Evolutionary conservation across 108 stramenopile genomes (phyloP), one percentile per base, ranked within the genome.

Genomic region (Mediolabrus comicus): DNA sequence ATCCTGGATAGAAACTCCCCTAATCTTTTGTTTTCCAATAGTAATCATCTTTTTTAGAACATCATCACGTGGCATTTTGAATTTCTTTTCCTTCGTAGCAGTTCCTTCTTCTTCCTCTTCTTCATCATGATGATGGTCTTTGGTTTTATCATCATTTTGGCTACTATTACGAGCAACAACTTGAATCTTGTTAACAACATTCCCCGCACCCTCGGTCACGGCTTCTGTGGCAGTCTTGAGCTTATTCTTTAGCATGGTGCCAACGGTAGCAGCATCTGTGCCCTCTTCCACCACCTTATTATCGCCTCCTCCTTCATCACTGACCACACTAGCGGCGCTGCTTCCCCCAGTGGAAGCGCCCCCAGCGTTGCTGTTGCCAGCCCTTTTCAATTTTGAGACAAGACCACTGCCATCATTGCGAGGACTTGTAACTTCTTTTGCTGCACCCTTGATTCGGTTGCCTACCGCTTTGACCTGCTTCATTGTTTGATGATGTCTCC

Each of bases 1-100:
- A n/a, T 72, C 71, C 27, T 77, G 61, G 30, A 77, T 35, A 32
- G 62, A 51, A 6, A 72, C 71, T 1, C 63, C 59, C 29, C 53
- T 72, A 19, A 72, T 24, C 36, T 33, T 60, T 61, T 66, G 33
- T 24, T 65, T 65, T 10, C 51, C 71, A 52, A 77, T 72, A n/a
- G 59, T 19, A 49, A n/a, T 65, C 65, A 72, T 72, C 51, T 76
- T 71, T 65, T 65, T 29, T 8, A 70, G 25, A 7, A 22, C 60
- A 25, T 19, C 27, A 28, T 76, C 75, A 3, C 38, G 56, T 8
- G 62, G 67, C 36, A 70, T 60, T 24, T 43, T 41, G 38, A 70
- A 69, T 53, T 61, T 70, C 53, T 53, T 62, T 43, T 16, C 46
- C 17, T 56, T 19, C 4, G n/a, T n/a, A 56, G 22, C 13, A 41